Percentiles rank a stretch among this genome's conserved stretches.
These are phyloP conservation scores for Puccinia horiana DNA, from an alignment of 1,284 basidiomycete species.

Conservation along the genomic window DNA sequence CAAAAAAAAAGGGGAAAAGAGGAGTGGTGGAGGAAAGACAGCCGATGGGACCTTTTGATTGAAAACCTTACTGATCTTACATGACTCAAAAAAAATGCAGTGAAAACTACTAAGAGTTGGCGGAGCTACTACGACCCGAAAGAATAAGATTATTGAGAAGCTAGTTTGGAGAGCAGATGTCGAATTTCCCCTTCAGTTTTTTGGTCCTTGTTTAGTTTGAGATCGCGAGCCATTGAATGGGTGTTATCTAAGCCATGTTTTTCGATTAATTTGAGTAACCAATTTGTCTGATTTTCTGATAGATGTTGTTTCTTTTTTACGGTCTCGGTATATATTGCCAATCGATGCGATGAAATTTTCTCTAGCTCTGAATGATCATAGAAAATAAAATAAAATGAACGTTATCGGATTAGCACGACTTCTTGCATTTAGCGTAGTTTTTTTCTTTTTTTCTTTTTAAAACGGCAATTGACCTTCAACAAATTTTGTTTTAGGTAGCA, in stretches of 20 bases:
- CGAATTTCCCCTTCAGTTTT: conserved; percentile 29
- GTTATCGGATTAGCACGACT: not conserved
- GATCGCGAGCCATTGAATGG: conserved; percentile 25
- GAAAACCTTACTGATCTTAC: no score
- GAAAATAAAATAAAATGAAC: not conserved
- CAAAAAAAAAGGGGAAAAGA: no score
- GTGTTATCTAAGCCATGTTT: conserved; percentile 27
- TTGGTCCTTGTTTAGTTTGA: conserved; percentile 23
- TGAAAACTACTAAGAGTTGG: no score
- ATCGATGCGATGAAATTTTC: not conserved
- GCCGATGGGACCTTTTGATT: no score
- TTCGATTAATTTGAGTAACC: not conserved
- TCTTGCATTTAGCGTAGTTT: no score
- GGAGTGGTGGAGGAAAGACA: no score
- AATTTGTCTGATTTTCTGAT: conserved; percentile 14
- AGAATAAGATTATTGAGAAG: not conserved
- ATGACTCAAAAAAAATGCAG: no score
- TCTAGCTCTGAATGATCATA: conserved; percentile 23
- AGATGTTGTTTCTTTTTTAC: conserved; percentile 36
- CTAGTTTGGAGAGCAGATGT: conserved; percentile 1
- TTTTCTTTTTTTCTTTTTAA: not conserved
- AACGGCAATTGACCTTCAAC: conserved; percentile 21
- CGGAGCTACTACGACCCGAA: no score
- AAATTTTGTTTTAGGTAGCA: conserved; percentile 26
- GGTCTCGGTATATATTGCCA: not conserved